Base-by-base conservation (phyloP, 495 filamentous ascomycete genomes). In the Hypoxylon cercidicola region DNA sequence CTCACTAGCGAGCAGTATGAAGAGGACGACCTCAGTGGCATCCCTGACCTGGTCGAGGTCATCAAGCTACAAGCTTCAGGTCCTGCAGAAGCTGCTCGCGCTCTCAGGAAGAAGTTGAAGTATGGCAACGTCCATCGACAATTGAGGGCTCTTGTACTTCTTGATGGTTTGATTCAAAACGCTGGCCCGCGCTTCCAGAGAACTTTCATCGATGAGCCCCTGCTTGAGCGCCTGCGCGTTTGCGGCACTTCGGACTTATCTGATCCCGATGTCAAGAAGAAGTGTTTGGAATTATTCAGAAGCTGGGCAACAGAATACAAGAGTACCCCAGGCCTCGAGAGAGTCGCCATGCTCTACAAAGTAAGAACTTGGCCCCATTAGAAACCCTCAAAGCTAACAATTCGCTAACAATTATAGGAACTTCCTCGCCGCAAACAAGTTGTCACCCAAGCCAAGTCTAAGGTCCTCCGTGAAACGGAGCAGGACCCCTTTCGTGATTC, bases 61-160 rank as follows among this genome's bases (percentile, higher is more conserved):
- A 88, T 99, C 64, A 89, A 90, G 60, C 88, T 99, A 49, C 96
- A 98, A 76, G 84, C 84, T 45, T 89, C 89, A 16, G 96, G 96
- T 1, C 93, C 96, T 1, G 86, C 86, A 6, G 96, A 99, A 79
- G 93, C 93, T 49, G 91, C 93, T 62, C 87, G 96, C 73, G 94
- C 96, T 18, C 85, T 98, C 67, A 86, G 96, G 46, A 99, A 98
- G 87, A 98, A 99, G 81, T 85, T 99, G 85, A 98, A 98, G 77
- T 99, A 99, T 75, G 96, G 96, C 53, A 97, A 86, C 64, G 79
- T 94, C 16, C 93, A 98, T 73, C 88, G 92, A 15, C 96, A 98
- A 74, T 82, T 99, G 5, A 87, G 96, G 40, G 90, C 96, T 53
- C 85, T 99, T 37, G 90, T 89, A 9, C 89, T 99, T 25, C 87